These are phyloP conservation scores for Hypholoma sublateritium DNA, from an alignment of 768 basidiomycete species.

Conservation along the genomic window DNA sequence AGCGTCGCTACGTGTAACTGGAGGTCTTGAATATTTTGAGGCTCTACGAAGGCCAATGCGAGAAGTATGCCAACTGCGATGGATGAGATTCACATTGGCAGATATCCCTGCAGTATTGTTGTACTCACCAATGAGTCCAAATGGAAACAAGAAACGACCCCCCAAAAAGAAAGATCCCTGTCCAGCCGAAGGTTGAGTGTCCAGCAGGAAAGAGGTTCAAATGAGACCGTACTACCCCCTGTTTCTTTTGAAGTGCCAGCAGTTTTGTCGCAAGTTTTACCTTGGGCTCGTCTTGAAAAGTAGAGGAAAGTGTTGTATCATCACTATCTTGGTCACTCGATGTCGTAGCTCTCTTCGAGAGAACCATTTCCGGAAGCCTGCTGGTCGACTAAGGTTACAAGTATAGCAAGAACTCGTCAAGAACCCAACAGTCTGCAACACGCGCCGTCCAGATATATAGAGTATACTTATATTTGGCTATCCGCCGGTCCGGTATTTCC, in stretches of 20 bases:
- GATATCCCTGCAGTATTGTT: neutral
- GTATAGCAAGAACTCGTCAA: neutral
- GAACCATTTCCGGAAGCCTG: conserved; percentile 9
- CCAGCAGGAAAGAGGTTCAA: neutral
- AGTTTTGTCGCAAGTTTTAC: conserved; percentile 17
- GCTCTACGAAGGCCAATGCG: conserved; percentile 66
- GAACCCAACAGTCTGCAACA: neutral
- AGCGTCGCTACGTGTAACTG: conserved; percentile 66
- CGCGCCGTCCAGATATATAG: neutral
- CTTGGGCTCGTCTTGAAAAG: conserved; percentile 12
- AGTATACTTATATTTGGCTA: neutral
- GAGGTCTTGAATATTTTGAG: conserved; percentile 64
- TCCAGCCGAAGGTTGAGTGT: neutral
- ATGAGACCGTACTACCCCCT: conserved; percentile 7
- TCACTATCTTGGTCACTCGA: neutral
- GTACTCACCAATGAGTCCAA: conserved; percentile 59
- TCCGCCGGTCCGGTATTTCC: neutral
- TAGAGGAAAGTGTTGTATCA: neutral
- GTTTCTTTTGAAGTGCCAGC: conserved; percentile 16
- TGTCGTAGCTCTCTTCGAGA: conserved; percentile 6
- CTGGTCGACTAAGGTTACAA: neutral
- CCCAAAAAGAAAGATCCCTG: conserved; percentile 28
- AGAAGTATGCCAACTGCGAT: conserved; percentile 61
- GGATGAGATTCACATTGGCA: neutral
- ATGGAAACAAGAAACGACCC: conserved; percentile 66